Base-by-base conservation (phyloP, 73 alveolate genomes). In the Paramecium primaurelia region DNA sequence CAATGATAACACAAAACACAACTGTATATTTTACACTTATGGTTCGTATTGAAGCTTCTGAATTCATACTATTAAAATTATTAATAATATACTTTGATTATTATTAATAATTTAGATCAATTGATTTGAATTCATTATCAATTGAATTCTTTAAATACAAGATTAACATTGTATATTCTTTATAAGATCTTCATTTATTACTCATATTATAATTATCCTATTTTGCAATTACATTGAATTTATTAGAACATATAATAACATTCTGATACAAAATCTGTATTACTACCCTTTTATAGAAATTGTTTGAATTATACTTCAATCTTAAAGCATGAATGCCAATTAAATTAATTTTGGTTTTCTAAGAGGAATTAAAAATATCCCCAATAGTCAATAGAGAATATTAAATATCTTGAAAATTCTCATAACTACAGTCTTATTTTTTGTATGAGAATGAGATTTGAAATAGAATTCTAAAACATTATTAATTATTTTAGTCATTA, bases 1-100 rank as follows among this genome's bases (percentile, higher is more conserved):
- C 75, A 3, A 47, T 80, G 34, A 42, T 47, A 1, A 80, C 44
- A 32, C 47, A 45, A 47, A 80, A 80, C 36, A 80, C 73, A 30
- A 80, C 34, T 2, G 91, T 44, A 80, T 80, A 80, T 80, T 36
- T 22, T 20, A 80, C 91, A 42, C 91, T 80, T 9, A 80, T 80
- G 6, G 91, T 80, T 45, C 91, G 6, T n/a, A 45, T 26, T 1
- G 91, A 42, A 4, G 75, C 28, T 20, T 80, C 91, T 80, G 49
- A 80, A 75, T 75, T 75, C 88, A 75, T 75, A 14, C 37, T 54
- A 54, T 54, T 51, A 22, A 22, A 22, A 22, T 22, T 22, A 22
- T 22, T 22, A 22, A 22, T 22, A 22, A 22, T 22, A 22, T 22
- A 22, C 25, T 32, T 68, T 68, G 8, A 22, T 22, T 22, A 22